Base-by-base conservation (phyloP, 2,329 filamentous ascomycete genomes). In the Dothideomycetes sp. region DNA sequence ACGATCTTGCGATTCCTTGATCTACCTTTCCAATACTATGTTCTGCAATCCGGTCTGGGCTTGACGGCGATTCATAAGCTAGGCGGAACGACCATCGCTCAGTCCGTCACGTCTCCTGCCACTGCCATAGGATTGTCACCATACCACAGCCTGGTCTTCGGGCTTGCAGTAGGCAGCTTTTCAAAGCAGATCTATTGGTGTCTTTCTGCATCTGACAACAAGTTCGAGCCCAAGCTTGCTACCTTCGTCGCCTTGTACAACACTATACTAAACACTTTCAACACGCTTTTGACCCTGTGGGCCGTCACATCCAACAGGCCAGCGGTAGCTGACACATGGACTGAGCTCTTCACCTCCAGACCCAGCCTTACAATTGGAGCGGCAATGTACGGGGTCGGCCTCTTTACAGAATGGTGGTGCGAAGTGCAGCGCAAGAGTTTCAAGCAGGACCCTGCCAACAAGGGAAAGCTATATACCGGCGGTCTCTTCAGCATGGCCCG, bases 131-230 rank as follows among this genome's bases (percentile, higher is more conserved):
- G 51, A 11, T 43, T 53, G 5, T 47, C 43, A 7, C 45, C 47
- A 7, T 53, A 52, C 31, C 45, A 54, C 23, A 22, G 44, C 1
- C 45, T 54, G 5, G 46, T 55, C n/a, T 41, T 50, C 13, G 45
- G 34, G 3, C 45, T 55, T 10, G 49, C 49, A 11, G 34, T 45
- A 2, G 53, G 53, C 17, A 48, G 46, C 25, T 33, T 47, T 12
- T 32, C 43, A 13, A 54, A 54, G 40, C 51, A 53, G 23, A 50
- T 55, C 33, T 53, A 52, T 45, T 55, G 53, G 51, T 49, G 50
- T 16, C 24, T 50, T 12, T 40, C 45, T 15, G 43, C 52, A 18
- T 45, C 45, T 5, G 49, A 53, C 31, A 41, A 45, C 10, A 30
- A 38, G 8, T 45, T 54, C 27, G 43, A 47, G 2, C 34, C 47